Conservation (phyloP, 2,329 filamentous ascomycete genomes). For the Cladosporium oxysporum region DNA sequence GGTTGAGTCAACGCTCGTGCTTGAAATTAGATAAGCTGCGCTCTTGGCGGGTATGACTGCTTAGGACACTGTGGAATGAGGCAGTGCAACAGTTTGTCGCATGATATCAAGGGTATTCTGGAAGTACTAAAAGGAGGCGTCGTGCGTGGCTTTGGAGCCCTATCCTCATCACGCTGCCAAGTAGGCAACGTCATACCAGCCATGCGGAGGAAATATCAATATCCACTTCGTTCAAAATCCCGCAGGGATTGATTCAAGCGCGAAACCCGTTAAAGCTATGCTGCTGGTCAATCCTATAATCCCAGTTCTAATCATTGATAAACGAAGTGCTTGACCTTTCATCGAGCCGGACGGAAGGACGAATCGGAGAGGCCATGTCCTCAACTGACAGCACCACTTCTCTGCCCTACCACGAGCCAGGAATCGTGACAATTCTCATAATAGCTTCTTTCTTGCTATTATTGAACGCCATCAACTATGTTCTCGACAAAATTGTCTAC, state of each 20-base stretch:
- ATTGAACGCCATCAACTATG: conserved; percentile 28
- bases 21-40: not conserved
- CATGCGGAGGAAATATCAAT: not conserved
- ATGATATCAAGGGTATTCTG: not conserved
- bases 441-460: conserved; percentile 59
- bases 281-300: not conserved
- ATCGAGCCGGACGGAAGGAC: not conserved
- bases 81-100: not conserved
- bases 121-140: not conserved
- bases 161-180: not conserved
- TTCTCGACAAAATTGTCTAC: conserved; percentile 55
- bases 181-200: not conserved
- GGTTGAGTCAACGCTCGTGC: not conserved
- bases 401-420: conserved; percentile 32
- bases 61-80: not conserved
- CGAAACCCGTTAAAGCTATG: not conserved
- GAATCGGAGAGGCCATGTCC: not conserved
- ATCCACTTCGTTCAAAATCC: not conserved
- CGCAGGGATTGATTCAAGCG: not conserved
- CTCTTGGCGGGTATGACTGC: not conserved
- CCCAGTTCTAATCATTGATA: not conserved
- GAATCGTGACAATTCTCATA: conserved; percentile 60
- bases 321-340: not conserved
- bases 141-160: not conserved
- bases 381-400: conserved; percentile 7